phyloP scores from a whole-genome alignment of 495 filamentous ascomycete species.

The Penicillium subrubescens region DNA sequence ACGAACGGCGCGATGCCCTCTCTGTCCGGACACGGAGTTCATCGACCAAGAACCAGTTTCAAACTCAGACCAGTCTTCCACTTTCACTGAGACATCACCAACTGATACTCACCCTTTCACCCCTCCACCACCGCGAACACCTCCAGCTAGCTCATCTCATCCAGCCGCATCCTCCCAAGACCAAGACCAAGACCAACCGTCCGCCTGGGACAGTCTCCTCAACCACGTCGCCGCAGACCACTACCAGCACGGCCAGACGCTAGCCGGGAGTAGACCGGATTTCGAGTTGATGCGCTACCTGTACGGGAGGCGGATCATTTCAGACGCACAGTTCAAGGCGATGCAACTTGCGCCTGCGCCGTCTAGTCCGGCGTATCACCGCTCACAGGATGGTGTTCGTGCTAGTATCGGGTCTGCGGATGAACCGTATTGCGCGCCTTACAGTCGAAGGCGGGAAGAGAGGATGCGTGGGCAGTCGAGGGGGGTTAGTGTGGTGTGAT shows the following conservation, averaged over 20 bases:
- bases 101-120: background rate
- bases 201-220: constrained; percentile 45
- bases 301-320: constrained; percentile 44
- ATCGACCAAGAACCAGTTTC: constrained; percentile 13
- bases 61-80: background rate
- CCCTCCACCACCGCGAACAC: background rate
- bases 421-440: constrained; percentile 49
- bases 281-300: constrained; percentile 52
- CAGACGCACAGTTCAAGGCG: constrained; percentile 49
- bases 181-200: background rate
- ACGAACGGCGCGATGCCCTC: constrained; percentile 40
- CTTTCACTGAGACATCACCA: background rate
- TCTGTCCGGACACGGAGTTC: constrained; percentile 41
- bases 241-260: constrained; percentile 42
- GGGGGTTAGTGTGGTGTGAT: constrained; percentile 38
- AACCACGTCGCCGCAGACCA: constrained; percentile 42
- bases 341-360: constrained; percentile 47
- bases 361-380: constrained; percentile 49
- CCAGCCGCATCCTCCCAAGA: background rate
- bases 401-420: constrained; percentile 48
- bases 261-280: constrained; percentile 43
- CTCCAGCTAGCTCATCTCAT: background rate
- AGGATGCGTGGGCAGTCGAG: constrained; percentile 43
- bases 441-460: constrained; percentile 48
- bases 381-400: constrained; percentile 43